A percentile compares a stretch with the other conserved stretches of the same genome.
Conservation (phyloP, 768 basidiomycete genomes). For the Xerocomellus amylosporus region DNA sequence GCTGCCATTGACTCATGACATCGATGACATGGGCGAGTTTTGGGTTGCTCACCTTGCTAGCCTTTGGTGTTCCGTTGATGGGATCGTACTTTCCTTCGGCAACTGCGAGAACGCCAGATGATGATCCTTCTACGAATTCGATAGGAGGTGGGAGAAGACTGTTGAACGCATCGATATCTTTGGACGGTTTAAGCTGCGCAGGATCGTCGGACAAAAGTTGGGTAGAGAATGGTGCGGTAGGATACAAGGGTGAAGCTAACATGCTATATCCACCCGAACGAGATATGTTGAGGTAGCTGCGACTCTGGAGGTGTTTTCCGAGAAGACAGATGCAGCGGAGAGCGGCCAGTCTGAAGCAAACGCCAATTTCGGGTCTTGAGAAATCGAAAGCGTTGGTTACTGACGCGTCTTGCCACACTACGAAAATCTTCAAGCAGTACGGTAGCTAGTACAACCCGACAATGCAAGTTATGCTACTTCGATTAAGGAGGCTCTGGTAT, state of each 20-base stretch:
- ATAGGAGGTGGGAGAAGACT: conserved; percentile 75
- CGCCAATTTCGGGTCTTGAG: conserved; percentile 7
- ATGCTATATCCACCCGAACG: conserved; percentile 39
- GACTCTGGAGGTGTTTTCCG: conserved; percentile 4
- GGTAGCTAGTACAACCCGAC: too few relatives aligned
- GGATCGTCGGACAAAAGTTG: conserved; percentile 50
- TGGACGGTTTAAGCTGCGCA: conserved; percentile 60
- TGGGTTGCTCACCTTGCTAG: conserved; percentile 43
- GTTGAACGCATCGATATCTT: conserved; percentile 73
- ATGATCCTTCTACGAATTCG: conserved; percentile 83
- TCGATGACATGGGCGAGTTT: not conserved
- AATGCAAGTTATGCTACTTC: not conserved
- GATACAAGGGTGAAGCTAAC: conserved; percentile 66
- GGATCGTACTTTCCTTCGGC: conserved; percentile 78
- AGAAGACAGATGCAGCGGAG: conserved; percentile 8
- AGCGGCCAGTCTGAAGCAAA: conserved; percentile 18
- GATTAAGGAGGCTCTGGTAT: not conserved
- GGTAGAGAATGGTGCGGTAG: conserved; percentile 49
- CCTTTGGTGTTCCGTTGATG: conserved; percentile 67
- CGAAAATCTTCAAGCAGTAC: not conserved
- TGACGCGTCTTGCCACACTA: conserved; percentile 9
- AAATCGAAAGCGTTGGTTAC: conserved; percentile 24
- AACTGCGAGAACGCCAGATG: conserved; percentile 67
- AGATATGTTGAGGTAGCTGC: conserved; percentile 1
- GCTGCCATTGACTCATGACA: conserved; percentile 3